A percentile compares a stretch with the other conserved stretches of the same genome.
phyloP scores from a whole-genome alignment of 2,329 filamentous ascomycete species.

The Aureobasidium lini region DNA sequence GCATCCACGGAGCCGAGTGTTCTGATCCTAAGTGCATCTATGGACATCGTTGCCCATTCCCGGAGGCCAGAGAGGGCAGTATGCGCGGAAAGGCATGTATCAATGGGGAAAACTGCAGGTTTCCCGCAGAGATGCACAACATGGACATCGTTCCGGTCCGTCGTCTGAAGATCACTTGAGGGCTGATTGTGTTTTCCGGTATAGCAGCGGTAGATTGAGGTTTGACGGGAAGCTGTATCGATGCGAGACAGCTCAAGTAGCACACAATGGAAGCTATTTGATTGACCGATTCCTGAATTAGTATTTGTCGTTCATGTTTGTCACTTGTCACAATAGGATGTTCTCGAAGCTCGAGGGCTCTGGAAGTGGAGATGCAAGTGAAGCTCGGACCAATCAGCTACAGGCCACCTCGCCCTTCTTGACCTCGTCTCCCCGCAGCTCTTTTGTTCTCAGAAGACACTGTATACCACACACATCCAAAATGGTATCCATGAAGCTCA shows the following conservation, averaged over 20 bases:
- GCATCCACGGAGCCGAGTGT: slow-evolving; percentile 50
- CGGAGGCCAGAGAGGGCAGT: slow-evolving; percentile 30
- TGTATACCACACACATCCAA: not conserved
- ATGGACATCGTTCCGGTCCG: slow-evolving; percentile 52
- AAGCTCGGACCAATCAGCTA: not conserved
- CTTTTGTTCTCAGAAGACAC: not conserved
- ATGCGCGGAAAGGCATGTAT: slow-evolving; percentile 48
- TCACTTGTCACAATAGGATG: not conserved
- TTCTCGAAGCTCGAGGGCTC: not conserved
- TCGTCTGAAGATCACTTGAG: slow-evolving; percentile 30
- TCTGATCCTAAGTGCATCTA: slow-evolving; percentile 56
- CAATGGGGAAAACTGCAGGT: slow-evolving; percentile 52
- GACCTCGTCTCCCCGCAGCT: not conserved
- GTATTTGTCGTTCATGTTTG: not conserved
- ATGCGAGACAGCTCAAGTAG: not conserved
- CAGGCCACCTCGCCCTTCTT: not conserved
- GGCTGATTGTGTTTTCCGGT: not conserved
- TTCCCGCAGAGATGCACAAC: slow-evolving; percentile 49
- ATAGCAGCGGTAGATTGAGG: not conserved
- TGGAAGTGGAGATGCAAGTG: not conserved
- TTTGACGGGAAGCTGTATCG: not conserved
- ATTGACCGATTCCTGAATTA: not conserved
- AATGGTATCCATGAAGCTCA: slow-evolving; percentile 70
- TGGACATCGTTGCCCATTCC: slow-evolving; percentile 54
- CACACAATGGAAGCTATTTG: not conserved